phyloP scores from a whole-genome alignment of 768 basidiomycete species.

The Cystobasidium tubakii region DNA sequence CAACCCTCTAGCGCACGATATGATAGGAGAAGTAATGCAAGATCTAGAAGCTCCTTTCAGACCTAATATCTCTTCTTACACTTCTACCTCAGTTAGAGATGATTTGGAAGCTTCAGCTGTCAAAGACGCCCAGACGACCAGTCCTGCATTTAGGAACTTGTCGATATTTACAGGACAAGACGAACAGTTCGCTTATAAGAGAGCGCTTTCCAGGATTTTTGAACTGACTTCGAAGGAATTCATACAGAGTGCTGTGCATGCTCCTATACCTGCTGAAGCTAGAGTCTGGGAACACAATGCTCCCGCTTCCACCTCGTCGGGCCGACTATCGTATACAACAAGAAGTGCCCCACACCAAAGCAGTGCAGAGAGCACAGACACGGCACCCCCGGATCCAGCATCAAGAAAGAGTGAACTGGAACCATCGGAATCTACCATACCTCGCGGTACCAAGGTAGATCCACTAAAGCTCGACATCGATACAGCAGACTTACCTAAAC shows the following conservation, averaged over 20 bases:
- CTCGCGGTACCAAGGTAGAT: conserved; percentile 12
- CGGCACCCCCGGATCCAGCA: background rate
- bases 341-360: background rate
- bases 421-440: background rate
- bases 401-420: background rate
- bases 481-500: conserved; percentile 27
- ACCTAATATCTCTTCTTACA: conserved; percentile 59
- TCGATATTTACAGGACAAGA: conserved; percentile 60
- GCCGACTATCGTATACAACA: background rate
- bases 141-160: conserved; percentile 54
- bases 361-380: background rate
- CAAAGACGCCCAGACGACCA: conserved; percentile 38
- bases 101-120: background rate
- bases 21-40: conserved; percentile 53
- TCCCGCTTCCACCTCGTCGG: background rate
- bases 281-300: conserved; percentile 42
- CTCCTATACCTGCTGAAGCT: conserved; percentile 38
- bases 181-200: conserved; percentile 61
- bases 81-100: conserved; percentile 46
- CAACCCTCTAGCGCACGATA: conserved; percentile 53
- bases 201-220: conserved; percentile 58
- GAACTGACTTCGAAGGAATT: conserved; percentile 55
- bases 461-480: conserved; percentile 12
- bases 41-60: conserved; percentile 54
- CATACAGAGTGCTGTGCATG: conserved; percentile 40